A percentile compares a stretch with the other conserved stretches of the same genome.
These are phyloP conservation scores for Amphibolis antarctica DNA, from an alignment of 106 monocot species.

Conservation along the genomic window DNA sequence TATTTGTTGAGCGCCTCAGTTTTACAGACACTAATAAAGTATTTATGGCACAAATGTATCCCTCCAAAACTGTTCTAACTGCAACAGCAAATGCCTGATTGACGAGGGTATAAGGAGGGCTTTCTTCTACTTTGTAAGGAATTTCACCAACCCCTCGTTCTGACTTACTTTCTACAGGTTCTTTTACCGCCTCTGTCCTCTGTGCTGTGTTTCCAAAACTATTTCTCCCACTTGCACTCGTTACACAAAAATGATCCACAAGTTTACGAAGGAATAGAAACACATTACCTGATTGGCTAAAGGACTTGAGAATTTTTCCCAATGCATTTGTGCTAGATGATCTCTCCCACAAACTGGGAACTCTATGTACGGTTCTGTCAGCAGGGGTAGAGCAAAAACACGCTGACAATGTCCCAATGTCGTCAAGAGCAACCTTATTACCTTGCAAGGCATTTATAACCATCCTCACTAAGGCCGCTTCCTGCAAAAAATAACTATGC, in stretches of 20 bases:
- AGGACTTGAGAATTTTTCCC: constrained; percentile 52
- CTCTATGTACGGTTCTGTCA: constrained; percentile 40
- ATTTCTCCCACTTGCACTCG: background rate
- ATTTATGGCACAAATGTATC: constrained; percentile 58
- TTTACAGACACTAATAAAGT: constrained; percentile 63
- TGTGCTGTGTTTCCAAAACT: background rate
- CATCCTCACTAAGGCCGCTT: constrained; percentile 55
- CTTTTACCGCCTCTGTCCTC: background rate
- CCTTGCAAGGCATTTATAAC: constrained; percentile 68
- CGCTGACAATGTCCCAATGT: constrained; percentile 45
- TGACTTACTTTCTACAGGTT: background rate
- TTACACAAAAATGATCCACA: constrained; percentile 36
- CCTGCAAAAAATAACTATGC: constrained; percentile 27
- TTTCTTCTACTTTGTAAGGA: constrained; percentile 4
- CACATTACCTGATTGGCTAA: constrained; percentile 35
- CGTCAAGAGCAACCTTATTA: constrained; percentile 45
- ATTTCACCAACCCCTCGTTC: background rate
- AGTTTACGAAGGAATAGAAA: constrained; percentile 49
- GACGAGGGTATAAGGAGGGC: constrained; percentile 43
- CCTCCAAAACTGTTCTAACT: constrained; percentile 66
- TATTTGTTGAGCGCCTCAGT: constrained; percentile 35
- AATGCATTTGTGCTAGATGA: constrained; percentile 47
- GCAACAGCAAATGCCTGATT: constrained; percentile 90
- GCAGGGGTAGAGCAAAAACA: constrained; percentile 45
- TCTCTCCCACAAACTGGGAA: constrained; percentile 59